Evolutionary conservation across 2,329 filamentous ascomycete species (phyloP), one percentile per base, ranked within the genome.

Genomic region (Penicillium sp.): DNA sequence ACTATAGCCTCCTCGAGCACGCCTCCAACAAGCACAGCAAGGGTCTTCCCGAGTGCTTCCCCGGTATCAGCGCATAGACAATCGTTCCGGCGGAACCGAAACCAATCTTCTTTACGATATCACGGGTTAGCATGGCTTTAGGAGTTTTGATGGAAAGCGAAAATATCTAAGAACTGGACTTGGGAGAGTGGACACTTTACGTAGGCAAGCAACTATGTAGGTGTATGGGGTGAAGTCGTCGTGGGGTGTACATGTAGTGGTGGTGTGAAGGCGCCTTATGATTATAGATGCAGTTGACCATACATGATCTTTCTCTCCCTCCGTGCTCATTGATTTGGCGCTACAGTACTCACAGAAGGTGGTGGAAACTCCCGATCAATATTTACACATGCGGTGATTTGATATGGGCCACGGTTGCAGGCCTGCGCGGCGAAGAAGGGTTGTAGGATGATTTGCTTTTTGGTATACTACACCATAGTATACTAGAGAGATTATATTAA

Each of bases 1-100:
- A 2, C 1, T 54, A 38, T 36, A 67, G 65, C 61, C 83, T 92
- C 61, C 83, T 82, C 59, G 85, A 89, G 70, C 89, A 93, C 75
- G 88, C 89, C 61, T 72, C 77, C 63, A 91, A 91, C 78, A 91
- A 91, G 81, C 89, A 93, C 79, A 87, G 78, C 79, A 90, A 91
- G 80, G 81, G 82, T 42, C 79, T 90, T 29, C 73, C 81, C 50
- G 88, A 90, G 42, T 92, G 89, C 78, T 93, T 93, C 77, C 86
- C 86, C 17, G 61, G 59, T 45, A 47, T 67, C 23, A 61, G 45
- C 56, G 54, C 48, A 51, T 62, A 44, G 47, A 36, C n/a, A 47
- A 23, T n/a, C 29, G 29, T 5, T 8, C 29, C 27, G 10, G 42
- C 35, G 29, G 35, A 53, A 53, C 45, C 17, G 21, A 35, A 27